Base-by-base conservation (phyloP, 441 rosid species). In the Hura crepitans region DNA sequence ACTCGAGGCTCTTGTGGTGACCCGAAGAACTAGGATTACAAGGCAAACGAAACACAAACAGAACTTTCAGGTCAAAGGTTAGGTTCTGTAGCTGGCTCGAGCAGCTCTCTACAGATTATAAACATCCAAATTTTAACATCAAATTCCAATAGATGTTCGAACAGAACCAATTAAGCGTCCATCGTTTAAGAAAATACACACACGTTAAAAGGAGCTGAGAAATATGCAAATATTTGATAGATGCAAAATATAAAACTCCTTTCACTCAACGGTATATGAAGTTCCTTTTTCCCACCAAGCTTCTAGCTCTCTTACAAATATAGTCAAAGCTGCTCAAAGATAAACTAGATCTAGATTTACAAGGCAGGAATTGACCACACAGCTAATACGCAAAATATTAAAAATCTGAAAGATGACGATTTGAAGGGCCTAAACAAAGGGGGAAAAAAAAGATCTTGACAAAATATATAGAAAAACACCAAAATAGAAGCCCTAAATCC, bases 401-500 rank as follows among this genome's bases (percentile, higher is more conserved):
- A 10, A 28, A 37, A 54, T 20, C 13, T 10, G 13, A 51, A 66
- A n/a, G 28, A 18, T 18, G n/a, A n/a, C 73, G 22, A 5, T 23
- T 37, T 54, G 27, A 17, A 62, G 18, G 9, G 22, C 27, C 65
- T 53, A 55, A 42, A 63, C 35, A 72, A 3, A 57, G n/a, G n/a
- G 18, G 17, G 6, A 23, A 25, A 50, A n/a, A 25, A 63, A 31
- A 66, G 27, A 49, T 15, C 28, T 37, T 33, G 39, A 54, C 7
- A 23, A 56, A 56, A 63, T 61, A 35, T 14, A 53, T n/a, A n/a
- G n/a, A 73, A 54, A 45, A 15, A 47, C 70, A 56, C 30, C 63
- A 46, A 73, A 43, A 58, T 27, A 49, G 47, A 65, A 81, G 57
- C 69, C 69, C 74, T 47, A 71, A 71, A 59, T 73, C 80, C 78